Evolutionary conservation across 345 rosid genomes (phyloP).

Genomic region (Capsella bursapastoris): DNA sequence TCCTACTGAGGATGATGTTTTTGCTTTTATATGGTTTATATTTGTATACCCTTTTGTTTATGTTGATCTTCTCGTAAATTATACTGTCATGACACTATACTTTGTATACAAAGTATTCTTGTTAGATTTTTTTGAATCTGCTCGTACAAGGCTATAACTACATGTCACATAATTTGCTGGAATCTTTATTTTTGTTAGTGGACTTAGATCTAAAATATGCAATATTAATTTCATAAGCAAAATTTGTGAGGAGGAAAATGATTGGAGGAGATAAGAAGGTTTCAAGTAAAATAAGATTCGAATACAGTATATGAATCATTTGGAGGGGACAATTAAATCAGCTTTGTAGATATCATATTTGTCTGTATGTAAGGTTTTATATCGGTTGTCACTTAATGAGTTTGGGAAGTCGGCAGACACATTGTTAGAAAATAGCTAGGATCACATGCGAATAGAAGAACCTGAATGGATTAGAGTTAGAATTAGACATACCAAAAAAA

Average conservation of each 20-base stretch:
- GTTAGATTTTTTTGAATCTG: background rate
- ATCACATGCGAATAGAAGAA: slow-evolving; percentile 13
- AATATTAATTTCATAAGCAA: background rate
- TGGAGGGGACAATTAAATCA: slow-evolving; percentile 8
- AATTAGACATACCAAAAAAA: too few relatives aligned
- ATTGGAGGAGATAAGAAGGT: slow-evolving; percentile 23
- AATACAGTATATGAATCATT: slow-evolving; percentile 2
- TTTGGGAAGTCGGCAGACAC: slow-evolving; percentile 8
- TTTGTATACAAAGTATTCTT: background rate
- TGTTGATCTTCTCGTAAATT: slow-evolving; percentile 19
- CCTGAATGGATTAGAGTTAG: too few relatives aligned
- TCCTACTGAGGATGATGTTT: slow-evolving; percentile 7
- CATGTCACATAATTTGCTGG: background rate
- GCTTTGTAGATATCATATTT: background rate
- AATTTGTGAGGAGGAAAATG: slow-evolving; percentile 29
- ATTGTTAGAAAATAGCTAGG: background rate
- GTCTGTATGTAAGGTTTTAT: background rate
- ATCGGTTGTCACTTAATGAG: background rate
- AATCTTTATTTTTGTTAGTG: background rate
- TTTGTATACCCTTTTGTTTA: background rate
- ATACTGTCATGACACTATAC: background rate
- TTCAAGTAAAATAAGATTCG: background rate
- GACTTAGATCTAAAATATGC: background rate
- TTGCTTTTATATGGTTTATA: slow-evolving; percentile 12
- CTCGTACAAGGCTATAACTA: background rate